These are phyloP conservation scores for Amphichorda felina DNA, from an alignment of 2,329 filamentous ascomycete species.

Conservation along the genomic window DNA sequence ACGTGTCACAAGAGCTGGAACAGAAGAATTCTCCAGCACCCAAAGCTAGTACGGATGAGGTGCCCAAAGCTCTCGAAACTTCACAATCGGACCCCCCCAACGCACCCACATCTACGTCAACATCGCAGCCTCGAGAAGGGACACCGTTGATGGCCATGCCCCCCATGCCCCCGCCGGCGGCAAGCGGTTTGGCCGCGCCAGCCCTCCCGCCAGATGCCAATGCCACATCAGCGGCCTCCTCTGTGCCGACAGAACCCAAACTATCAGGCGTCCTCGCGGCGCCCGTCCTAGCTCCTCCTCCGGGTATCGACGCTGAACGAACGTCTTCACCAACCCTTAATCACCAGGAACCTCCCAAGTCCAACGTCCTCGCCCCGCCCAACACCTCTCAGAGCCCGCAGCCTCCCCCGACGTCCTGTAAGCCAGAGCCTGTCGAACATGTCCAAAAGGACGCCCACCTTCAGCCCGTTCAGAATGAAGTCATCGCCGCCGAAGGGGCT, in stretches of 20 bases:
- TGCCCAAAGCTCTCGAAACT: neutral
- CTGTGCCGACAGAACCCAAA: slow-evolving; percentile 11
- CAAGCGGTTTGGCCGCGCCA: slow-evolving; percentile 10
- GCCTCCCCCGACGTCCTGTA: neutral
- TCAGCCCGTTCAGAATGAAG: too few species aligned
- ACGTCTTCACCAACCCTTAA: neutral
- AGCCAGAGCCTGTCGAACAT: too few species aligned
- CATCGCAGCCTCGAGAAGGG: neutral
- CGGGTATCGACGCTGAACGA: slow-evolving; percentile 10
- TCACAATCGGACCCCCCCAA: neutral
- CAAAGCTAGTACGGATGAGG: neutral
- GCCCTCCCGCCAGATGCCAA: slow-evolving; percentile 6
- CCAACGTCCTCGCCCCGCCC: slow-evolving; percentile 31
- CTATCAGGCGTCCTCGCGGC: slow-evolving; percentile 22
- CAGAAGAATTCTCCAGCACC: neutral
- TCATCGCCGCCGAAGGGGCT: neutral
- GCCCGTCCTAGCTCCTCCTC: slow-evolving; percentile 23
- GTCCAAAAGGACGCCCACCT: too few species aligned
- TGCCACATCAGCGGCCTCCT: slow-evolving; percentile 1
- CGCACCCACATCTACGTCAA: too few species aligned
- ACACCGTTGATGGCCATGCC: slow-evolving; percentile 5
- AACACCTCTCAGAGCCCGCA: slow-evolving; percentile 11
- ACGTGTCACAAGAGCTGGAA: neutral
- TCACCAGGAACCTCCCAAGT: slow-evolving; percentile 22
- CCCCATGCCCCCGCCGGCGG: neutral